phyloP scores from a whole-genome alignment of 1,284 basidiomycete genomes.

The Golubevia pallescens region DNA sequence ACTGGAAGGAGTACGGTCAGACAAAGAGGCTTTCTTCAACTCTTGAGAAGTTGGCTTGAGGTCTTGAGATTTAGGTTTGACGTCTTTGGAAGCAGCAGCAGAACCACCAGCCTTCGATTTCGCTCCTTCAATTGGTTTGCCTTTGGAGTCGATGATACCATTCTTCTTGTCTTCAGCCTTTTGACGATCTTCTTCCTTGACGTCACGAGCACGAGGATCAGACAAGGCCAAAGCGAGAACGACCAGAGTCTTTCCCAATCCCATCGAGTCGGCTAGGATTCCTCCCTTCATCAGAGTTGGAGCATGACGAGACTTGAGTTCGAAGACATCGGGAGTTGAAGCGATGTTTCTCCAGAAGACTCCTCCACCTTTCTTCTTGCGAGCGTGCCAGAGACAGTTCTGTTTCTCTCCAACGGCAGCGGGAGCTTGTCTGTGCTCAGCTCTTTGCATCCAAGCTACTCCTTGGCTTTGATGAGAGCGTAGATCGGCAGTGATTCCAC shows the following conservation, averaged over 20 bases:
- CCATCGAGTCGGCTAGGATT: slow-evolving; percentile 19
- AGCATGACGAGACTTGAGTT: neutral
- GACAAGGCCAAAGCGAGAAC: slow-evolving; percentile 1
- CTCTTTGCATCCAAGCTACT: slow-evolving; percentile 15
- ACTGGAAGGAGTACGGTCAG: neutral
- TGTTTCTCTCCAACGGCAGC: neutral
- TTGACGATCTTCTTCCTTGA: neutral
- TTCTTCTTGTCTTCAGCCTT: neutral
- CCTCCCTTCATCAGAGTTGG: slow-evolving; percentile 13
- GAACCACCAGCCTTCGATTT: neutral
- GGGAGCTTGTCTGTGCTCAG: slow-evolving; percentile 10
- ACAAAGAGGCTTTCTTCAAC: neutral
- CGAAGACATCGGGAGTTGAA: neutral
- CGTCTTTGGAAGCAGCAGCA: neutral
- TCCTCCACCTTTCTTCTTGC: neutral
- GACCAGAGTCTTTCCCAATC: slow-evolving; percentile 20
- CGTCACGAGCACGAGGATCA: neutral
- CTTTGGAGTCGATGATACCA: neutral
- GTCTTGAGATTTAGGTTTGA: neutral
- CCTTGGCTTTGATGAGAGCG: slow-evolving; percentile 16
- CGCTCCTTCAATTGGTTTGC: neutral
- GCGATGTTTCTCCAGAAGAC: neutral
- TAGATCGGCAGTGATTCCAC: neutral
- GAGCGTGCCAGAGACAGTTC: neutral
- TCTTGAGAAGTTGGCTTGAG: neutral